Evolutionary conservation across 1,284 basidiomycete genomes (phyloP).

Genomic region (Phaffia rhodozyma): DNA sequence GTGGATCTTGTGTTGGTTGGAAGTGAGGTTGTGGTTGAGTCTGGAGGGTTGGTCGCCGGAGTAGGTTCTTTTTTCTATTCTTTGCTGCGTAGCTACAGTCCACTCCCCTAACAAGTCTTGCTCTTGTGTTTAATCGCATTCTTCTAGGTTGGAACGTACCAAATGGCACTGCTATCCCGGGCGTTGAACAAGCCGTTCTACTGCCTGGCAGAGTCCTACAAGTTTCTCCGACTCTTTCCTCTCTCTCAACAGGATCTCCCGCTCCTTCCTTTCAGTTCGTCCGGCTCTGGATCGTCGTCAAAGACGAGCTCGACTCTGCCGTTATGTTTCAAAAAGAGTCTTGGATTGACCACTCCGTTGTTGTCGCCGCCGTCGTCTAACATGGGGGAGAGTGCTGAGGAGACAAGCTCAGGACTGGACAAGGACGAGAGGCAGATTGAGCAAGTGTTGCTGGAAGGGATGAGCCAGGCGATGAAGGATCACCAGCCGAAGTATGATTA

Average conservation of each 20-base stretch:
- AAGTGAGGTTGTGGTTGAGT: conserved; percentile 93
- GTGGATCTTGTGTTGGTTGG: conserved; percentile 91
- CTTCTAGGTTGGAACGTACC: conserved; percentile 66
- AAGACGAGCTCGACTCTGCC: conserved; percentile 49
- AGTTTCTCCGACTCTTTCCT: conserved; percentile 93
- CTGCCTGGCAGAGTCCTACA: conserved; percentile 93
- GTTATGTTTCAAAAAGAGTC: conserved; percentile 35
- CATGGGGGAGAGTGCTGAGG: not conserved
- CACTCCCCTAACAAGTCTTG: not conserved
- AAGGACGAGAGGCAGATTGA: not conserved
- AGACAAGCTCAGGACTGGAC: not conserved
- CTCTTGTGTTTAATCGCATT: not conserved
- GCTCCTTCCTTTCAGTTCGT: conserved; percentile 19
- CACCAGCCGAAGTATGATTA: conserved; percentile 54
- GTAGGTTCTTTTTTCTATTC: conserved; percentile 24
- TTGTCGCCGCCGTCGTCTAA: conserved; percentile 9
- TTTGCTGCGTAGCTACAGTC: not conserved
- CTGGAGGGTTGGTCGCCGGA: conserved; percentile 75
- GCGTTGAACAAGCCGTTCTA: conserved; percentile 92
- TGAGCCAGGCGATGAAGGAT: conserved; percentile 13
- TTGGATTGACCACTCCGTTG: conserved; percentile 42
- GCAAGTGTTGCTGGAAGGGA: not conserved
- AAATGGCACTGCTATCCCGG: conserved; percentile 92
- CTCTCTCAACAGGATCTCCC: conserved; percentile 94
- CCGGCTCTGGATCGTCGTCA: conserved; percentile 17